Conservation (phyloP, 169 alveolate genomes). For the Eimeria acervulina region DNA sequence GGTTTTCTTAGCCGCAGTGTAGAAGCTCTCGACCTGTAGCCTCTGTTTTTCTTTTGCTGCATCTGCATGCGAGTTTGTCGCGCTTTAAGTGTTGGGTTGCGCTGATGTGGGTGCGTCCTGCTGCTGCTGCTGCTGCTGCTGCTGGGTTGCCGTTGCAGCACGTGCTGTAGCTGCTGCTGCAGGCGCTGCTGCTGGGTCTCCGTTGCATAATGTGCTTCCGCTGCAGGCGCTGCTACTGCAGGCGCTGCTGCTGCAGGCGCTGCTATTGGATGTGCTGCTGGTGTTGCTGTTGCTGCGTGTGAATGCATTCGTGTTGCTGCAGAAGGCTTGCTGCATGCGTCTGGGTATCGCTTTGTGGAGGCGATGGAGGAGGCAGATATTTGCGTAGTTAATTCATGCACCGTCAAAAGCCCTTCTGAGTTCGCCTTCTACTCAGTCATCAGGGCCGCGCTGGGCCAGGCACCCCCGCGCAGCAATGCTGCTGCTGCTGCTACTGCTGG, state of each 20-base stretch:
- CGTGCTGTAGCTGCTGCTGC: background rate
- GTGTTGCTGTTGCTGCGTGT: background rate
- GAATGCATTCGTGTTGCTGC: background rate
- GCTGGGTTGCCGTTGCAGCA: background rate
- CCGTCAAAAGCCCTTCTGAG: constrained; percentile 99
- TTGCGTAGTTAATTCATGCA: constrained; percentile 97
- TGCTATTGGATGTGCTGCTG: background rate
- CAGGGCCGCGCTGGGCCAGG: constrained; percentile 86
- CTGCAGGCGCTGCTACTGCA: background rate
- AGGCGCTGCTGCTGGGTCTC: background rate
- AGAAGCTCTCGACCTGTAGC: background rate
- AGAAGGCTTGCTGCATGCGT: constrained; percentile 85
- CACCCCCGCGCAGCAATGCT: background rate
- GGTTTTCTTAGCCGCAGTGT: background rate
- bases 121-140: background rate
- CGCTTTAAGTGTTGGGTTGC: background rate
- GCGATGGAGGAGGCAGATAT: constrained; percentile 94
- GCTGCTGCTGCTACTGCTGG: background rate
- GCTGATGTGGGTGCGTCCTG: background rate
- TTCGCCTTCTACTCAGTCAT: constrained; percentile 93
- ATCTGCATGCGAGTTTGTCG: background rate
- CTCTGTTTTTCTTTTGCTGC: background rate
- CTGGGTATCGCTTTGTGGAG: constrained; percentile 92
- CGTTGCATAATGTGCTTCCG: background rate
- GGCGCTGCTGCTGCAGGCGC: background rate